Evolutionary conservation across 352 stramenopile genomes (phyloP).

Genomic region (Globisporangium canariense): DNA sequence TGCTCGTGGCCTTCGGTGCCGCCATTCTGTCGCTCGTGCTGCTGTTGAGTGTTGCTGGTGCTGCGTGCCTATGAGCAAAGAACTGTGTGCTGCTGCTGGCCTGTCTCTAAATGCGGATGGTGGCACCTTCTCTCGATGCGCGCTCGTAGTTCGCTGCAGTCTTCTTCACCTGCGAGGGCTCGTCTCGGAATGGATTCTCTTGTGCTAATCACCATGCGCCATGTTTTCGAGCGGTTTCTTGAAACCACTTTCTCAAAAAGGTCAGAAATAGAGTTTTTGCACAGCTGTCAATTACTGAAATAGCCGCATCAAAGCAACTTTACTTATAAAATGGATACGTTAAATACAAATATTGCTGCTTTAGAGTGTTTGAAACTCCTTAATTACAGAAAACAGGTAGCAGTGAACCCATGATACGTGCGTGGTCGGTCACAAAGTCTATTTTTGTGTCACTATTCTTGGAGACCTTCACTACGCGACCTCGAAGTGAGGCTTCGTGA

Average conservation of each 20-base stretch:
- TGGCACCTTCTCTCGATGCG: constrained; percentile 1
- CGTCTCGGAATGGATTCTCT: constrained; percentile 4
- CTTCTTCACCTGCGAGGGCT: not conserved
- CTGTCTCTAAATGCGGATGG: constrained; percentile 4
- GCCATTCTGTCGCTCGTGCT: constrained; percentile 10
- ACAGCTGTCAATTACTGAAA: not conserved
- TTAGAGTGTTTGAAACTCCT: too few species aligned
- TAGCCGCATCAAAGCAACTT: not conserved
- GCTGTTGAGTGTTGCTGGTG: constrained; percentile 11
- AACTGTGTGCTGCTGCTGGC: constrained; percentile 1
- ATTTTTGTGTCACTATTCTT: not conserved
- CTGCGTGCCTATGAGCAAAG: not conserved
- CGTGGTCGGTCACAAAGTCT: not conserved
- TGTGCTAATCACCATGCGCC: not conserved
- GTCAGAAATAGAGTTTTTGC: not conserved
- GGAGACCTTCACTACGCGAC: constrained; percentile 20
- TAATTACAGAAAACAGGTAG: not conserved
- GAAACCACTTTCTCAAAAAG: not conserved
- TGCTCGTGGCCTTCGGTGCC: constrained; percentile 22
- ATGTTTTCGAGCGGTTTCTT: not conserved
- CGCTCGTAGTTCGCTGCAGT: not conserved
- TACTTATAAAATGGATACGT: not conserved
- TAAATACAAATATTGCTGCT: too few species aligned
- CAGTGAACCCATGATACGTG: constrained; percentile 2
- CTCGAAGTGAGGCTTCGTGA: constrained; percentile 33